Percentiles rank a stretch among this genome's conserved stretches.
Evolutionary conservation across 2,329 filamentous ascomycete species (phyloP).

Genomic region (Pseudogymnoascus sp.): DNA sequence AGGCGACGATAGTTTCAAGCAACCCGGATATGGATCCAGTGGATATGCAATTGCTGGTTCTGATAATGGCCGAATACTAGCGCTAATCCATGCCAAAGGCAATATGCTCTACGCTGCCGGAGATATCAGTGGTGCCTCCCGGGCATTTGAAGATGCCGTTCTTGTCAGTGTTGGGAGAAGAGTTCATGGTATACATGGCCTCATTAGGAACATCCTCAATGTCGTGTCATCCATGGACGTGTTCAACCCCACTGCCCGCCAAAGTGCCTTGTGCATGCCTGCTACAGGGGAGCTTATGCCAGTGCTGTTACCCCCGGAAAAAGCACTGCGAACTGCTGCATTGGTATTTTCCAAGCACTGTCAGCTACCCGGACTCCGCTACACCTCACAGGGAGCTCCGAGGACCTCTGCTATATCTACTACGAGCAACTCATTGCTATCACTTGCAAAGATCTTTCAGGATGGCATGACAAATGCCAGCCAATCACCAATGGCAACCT

Average conservation of each 20-base stretch:
- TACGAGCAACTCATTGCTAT: conserved; percentile 90
- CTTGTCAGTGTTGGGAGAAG: conserved; percentile 73
- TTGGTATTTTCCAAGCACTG: conserved; percentile 72
- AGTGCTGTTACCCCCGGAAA: conserved; percentile 73
- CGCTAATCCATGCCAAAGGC: conserved; percentile 95
- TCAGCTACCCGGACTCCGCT: conserved; percentile 69
- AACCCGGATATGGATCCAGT: conserved; percentile 59
- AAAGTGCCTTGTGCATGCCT: neutral
- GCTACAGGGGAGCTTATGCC: conserved; percentile 33
- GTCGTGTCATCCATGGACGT: conserved; percentile 44
- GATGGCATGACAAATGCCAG: conserved; percentile 79
- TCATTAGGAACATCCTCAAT: conserved; percentile 70
- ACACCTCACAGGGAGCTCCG: conserved; percentile 61
- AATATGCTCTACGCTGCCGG: conserved; percentile 93
- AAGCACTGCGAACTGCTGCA: conserved; percentile 72
- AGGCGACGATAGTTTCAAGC: conserved; percentile 16
- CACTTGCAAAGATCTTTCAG: conserved; percentile 94
- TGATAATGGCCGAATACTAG: conserved; percentile 87
- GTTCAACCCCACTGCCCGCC: conserved; percentile 8
- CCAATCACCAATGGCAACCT: conserved; percentile 39
- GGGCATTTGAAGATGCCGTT: conserved; percentile 91
- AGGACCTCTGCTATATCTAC: conserved; percentile 79
- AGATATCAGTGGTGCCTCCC: conserved; percentile 70
- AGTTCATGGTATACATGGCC: conserved; percentile 61
- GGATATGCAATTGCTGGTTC: conserved; percentile 76